Percentiles rank a stretch among this genome's conserved stretches.
Evolutionary conservation across 75 land plant genomes (phyloP).

Genomic region (Pinus taeda): DNA sequence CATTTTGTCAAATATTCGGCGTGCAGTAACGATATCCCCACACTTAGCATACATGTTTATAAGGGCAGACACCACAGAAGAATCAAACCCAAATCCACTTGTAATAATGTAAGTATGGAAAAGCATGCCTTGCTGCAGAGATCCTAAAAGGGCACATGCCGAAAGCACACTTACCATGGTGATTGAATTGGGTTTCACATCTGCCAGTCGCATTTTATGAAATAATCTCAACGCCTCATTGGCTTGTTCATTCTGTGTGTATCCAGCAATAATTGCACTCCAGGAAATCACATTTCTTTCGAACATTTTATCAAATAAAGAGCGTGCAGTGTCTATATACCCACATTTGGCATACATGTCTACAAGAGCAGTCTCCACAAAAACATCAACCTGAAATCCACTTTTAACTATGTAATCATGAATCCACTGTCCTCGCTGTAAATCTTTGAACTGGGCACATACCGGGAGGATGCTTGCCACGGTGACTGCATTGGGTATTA

Average conservation of each 20-base stretch:
- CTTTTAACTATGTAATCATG: slow-evolving; percentile 36
- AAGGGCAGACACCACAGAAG: slow-evolving; percentile 27
- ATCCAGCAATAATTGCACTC: slow-evolving; percentile 39
- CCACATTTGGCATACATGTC: slow-evolving; percentile 35
- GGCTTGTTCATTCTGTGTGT: slow-evolving; percentile 19
- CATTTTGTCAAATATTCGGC: slow-evolving; percentile 20
- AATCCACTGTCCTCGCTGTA: slow-evolving; percentile 22
- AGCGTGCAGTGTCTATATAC: slow-evolving; percentile 6
- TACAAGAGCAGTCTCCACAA: slow-evolving; percentile 47
- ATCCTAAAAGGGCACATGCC: slow-evolving; percentile 21
- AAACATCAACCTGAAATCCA: slow-evolving; percentile 43
- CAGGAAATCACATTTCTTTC: slow-evolving; percentile 19
- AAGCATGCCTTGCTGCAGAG: slow-evolving; percentile 18
- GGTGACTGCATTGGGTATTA: slow-evolving; percentile 44
- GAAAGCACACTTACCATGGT: slow-evolving; percentile 27
- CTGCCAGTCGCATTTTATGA: slow-evolving; percentile 14
- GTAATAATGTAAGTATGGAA: slow-evolving; percentile 13
- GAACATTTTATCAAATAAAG: slow-evolving; percentile 25
- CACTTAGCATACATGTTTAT: slow-evolving; percentile 68
- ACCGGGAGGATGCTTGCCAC: slow-evolving; percentile 51
- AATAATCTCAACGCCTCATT: slow-evolving; percentile 13
- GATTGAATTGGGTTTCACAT: slow-evolving; percentile 29
- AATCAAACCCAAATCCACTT: slow-evolving; percentile 12
- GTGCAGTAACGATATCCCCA: slow-evolving; percentile 40
- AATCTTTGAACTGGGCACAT: slow-evolving; percentile 20